A percentile compares a stretch with the other conserved stretches of the same genome.
Conservation (phyloP, 495 filamentous ascomycete species). For the Staphylotrichum tortipilum region DNA sequence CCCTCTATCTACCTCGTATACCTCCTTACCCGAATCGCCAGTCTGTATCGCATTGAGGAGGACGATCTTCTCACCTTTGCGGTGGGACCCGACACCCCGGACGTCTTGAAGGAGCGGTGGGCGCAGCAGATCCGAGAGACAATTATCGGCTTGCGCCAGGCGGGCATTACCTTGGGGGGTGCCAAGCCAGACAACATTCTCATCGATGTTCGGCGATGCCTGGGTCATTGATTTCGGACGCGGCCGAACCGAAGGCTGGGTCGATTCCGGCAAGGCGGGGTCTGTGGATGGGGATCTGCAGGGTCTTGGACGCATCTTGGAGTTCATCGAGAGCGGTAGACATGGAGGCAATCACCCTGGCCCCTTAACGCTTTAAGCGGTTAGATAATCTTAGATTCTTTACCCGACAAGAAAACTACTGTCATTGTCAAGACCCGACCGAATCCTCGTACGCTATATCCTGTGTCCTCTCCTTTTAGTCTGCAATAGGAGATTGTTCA, state of each 20-base stretch:
- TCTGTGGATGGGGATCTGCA: slow-evolving; percentile 33
- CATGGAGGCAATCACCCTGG: no score
- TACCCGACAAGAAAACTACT: no score
- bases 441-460: no score
- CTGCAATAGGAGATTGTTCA: no score
- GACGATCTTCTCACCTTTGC: background rate
- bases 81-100: background rate
- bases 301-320: slow-evolving; percentile 4
- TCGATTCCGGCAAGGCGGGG: slow-evolving; percentile 26
- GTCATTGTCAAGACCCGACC: no score
- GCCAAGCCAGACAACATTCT: slow-evolving; percentile 37
- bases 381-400: no score
- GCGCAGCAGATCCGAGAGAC: background rate
- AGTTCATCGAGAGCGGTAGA: background rate
- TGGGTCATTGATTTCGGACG: slow-evolving; percentile 43
- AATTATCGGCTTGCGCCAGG: background rate
- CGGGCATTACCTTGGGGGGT: slow-evolving; percentile 27
- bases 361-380: no score
- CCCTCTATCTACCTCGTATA: no score
- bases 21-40: no score
- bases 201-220: slow-evolving; percentile 32
- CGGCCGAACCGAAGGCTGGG: slow-evolving; percentile 35
- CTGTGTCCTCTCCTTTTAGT: no score
- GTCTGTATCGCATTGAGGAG: background rate
- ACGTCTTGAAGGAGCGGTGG: slow-evolving; percentile 1